Conservation (phyloP, 23 red algal species). For the Gracilaria vermiculophylla region DNA sequence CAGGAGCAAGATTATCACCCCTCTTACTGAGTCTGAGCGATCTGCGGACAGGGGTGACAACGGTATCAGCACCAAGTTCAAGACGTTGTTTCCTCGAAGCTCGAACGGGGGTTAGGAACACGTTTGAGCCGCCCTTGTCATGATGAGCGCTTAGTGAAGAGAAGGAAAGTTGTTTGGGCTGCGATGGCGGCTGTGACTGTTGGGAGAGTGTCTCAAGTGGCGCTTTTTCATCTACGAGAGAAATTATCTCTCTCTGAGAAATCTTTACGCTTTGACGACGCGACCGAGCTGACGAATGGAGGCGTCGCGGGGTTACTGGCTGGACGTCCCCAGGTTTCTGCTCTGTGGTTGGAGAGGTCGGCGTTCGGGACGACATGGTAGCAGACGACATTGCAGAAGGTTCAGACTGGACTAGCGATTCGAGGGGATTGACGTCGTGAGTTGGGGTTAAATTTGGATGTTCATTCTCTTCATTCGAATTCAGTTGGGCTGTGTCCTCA, state of each 20-base stretch:
- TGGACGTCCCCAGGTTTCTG: background rate
- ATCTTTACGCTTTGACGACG: background rate
- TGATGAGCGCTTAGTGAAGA: background rate
- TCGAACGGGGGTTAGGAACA: slow-evolving; percentile 27
- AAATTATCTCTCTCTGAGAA: background rate
- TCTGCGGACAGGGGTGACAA: slow-evolving; percentile 39
- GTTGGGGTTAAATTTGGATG: background rate
- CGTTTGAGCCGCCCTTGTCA: background rate
- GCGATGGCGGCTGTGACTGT: background rate
- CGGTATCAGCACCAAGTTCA: slow-evolving; percentile 26
- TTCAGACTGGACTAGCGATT: background rate
- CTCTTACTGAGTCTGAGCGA: slow-evolving; percentile 32
- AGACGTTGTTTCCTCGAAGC: slow-evolving; percentile 21
- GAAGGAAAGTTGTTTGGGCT: background rate
- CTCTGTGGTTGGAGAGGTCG: background rate
- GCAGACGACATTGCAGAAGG: background rate
- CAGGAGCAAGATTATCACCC: background rate
- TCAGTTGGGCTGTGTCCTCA: background rate
- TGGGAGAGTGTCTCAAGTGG: too few relatives aligned
- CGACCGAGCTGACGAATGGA: background rate
- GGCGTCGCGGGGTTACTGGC: background rate
- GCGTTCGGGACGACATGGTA: too few relatives aligned
- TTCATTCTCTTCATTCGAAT: background rate
- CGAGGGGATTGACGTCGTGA: background rate
- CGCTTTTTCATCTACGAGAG: background rate